Conservation (phyloP, 768 basidiomycete species). For the Paxillus ammoniavirescens region DNA sequence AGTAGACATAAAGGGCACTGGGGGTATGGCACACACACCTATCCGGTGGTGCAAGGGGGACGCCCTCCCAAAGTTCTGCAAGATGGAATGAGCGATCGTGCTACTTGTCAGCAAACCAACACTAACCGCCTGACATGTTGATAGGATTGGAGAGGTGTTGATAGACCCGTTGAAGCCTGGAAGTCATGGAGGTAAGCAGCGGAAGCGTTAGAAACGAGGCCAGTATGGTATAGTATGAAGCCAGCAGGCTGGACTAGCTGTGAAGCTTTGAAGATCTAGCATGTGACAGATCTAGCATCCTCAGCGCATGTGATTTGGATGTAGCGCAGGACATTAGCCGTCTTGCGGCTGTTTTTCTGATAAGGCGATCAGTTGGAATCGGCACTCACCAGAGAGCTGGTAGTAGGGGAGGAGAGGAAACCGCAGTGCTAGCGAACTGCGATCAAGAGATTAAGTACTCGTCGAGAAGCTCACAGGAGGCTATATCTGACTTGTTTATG, state of each 20-base stretch:
- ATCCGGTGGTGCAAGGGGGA: constrained; percentile 84
- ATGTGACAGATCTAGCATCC: neutral
- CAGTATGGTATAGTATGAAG: too few species aligned
- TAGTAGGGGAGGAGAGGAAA: neutral
- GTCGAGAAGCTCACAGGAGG: neutral
- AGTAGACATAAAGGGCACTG: neutral
- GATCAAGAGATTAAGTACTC: neutral
- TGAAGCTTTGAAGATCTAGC: neutral
- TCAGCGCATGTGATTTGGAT: constrained; percentile 2
- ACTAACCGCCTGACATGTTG: constrained; percentile 56
- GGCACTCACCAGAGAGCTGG: neutral
- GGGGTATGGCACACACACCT: constrained; percentile 54
- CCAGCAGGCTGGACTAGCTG: neutral
- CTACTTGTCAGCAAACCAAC: constrained; percentile 8
- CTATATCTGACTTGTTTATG: neutral
- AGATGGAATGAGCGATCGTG: neutral
- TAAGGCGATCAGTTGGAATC: neutral
- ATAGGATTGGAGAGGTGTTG: constrained; percentile 46
- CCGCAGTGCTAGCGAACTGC: neutral
- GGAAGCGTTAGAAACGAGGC: neutral
- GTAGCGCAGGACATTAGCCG: neutral
- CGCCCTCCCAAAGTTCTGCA: constrained; percentile 69
- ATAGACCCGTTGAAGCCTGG: constrained; percentile 59
- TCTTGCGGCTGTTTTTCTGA: neutral
- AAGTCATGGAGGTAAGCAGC: constrained; percentile 41